These are phyloP conservation scores for Tieghemiomyces parasiticus DNA, from an alignment of 192 early-diverging fungal genomes.

Conservation along the genomic window DNA sequence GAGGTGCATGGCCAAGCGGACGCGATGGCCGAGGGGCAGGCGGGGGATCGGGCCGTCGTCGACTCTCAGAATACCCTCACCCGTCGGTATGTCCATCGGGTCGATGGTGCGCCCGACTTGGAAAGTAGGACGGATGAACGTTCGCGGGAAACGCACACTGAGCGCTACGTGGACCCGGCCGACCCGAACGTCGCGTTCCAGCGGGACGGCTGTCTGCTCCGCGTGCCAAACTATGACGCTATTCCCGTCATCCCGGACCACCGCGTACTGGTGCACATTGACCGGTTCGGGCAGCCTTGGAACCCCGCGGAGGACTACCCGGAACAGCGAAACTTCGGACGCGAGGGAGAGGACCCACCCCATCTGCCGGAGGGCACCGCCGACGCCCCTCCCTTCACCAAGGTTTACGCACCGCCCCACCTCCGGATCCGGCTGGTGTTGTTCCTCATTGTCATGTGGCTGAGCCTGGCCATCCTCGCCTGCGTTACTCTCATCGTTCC, in stretches of 20 bases:
- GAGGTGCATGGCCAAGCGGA: slow-evolving; percentile 28
- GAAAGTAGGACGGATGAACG: no score
- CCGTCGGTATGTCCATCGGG: no score
- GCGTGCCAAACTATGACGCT: slow-evolving; percentile 75
- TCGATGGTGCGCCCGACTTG: no score
- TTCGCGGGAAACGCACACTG: background rate
- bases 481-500: slow-evolving; percentile 14
- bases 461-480: slow-evolving; percentile 10
- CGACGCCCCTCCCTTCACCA: slow-evolving; percentile 45
- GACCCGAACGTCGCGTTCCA: slow-evolving; percentile 35
- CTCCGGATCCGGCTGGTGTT: slow-evolving; percentile 42
- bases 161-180: slow-evolving; percentile 20
- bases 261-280: slow-evolving; percentile 67
- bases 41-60: slow-evolving; percentile 10
- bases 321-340: slow-evolving; percentile 19
- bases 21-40: slow-evolving; percentile 13
- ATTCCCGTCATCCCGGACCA: slow-evolving; percentile 66
- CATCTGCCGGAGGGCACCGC: slow-evolving; percentile 19
- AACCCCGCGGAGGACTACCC: slow-evolving; percentile 39
- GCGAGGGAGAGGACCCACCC: slow-evolving; percentile 14
- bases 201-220: slow-evolving; percentile 46
- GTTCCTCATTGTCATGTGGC: slow-evolving; percentile 37
- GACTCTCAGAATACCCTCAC: background rate
- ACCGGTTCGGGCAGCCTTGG: slow-evolving; percentile 33
- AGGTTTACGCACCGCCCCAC: slow-evolving; percentile 69